These are phyloP conservation scores for Trifolium subterraneum DNA, from an alignment of 306 rosid species.

Conservation along the genomic window DNA sequence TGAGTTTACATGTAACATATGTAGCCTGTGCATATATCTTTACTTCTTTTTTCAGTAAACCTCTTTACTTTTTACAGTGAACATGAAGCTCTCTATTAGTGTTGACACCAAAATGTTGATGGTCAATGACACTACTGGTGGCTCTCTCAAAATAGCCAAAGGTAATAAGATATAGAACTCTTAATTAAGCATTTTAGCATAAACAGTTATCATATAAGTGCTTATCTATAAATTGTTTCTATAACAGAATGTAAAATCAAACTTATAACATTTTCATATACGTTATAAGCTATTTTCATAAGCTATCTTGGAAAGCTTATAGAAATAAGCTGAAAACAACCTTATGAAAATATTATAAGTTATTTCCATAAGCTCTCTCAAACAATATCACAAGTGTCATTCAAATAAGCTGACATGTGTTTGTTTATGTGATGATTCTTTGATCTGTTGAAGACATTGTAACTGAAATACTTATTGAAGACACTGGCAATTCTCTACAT, in stretches of 20 bases:
- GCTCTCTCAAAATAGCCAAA: slow-evolving; percentile 42
- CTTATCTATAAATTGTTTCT: not conserved
- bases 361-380: not conserved
- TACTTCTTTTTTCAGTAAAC: slow-evolving; percentile 55
- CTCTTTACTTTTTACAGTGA: slow-evolving; percentile 53
- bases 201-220: not conserved
- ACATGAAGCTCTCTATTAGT: slow-evolving; percentile 53
- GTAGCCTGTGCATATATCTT: slow-evolving; percentile 1
- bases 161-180: slow-evolving; percentile 34
- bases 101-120: slow-evolving; percentile 60
- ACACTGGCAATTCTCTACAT: slow-evolving; percentile 35
- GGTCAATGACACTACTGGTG: slow-evolving; percentile 50
- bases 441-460: slow-evolving; percentile 43
- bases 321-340: not conserved
- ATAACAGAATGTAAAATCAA: not conserved
- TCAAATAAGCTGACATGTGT: not conserved
- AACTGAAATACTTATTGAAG: slow-evolving; percentile 28
- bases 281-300: no score
- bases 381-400: not conserved
- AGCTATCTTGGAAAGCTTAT: not conserved
- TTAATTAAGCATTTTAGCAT: not conserved
- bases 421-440: slow-evolving; percentile 32
- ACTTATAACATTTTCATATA: not conserved
- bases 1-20: slow-evolving; percentile 7
- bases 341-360: not conserved